phyloP scores from a whole-genome alignment of 139 green algal species.

The Dunaliella primolecta region DNA sequence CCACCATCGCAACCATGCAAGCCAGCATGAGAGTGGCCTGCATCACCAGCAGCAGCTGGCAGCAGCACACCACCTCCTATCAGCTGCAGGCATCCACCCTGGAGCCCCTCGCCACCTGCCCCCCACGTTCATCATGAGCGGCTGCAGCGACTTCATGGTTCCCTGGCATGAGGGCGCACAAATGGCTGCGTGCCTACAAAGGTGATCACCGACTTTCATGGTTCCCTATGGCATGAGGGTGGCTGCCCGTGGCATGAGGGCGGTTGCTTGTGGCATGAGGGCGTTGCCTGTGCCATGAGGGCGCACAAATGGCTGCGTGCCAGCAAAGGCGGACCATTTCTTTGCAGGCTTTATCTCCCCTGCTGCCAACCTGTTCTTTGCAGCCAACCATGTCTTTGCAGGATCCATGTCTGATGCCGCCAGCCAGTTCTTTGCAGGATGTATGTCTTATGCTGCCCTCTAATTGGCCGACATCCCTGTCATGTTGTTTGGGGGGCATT shows the following conservation, averaged over 20 bases:
- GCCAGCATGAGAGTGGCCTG: too few relatives aligned
- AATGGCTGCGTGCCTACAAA: conserved; percentile 7
- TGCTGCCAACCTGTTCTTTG: too few relatives aligned
- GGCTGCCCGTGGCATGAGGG: too few relatives aligned
- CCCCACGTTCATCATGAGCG: conserved; percentile 28
- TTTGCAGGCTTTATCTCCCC: too few relatives aligned
- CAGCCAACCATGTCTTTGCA: too few relatives aligned
- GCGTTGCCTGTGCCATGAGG: conserved; percentile 50
- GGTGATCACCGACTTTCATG: neutral
- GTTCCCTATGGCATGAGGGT: neutral
- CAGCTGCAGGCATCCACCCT: neutral
- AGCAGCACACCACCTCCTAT: conserved; percentile 1
- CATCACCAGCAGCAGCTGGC: conserved; percentile 1
- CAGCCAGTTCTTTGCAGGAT: too few relatives aligned
- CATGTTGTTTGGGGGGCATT: too few relatives aligned
- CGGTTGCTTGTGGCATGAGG: too few relatives aligned
- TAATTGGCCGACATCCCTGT: too few relatives aligned
- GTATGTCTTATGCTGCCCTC: too few relatives aligned
- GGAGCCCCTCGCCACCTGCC: conserved; percentile 17
- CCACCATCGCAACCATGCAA: too few relatives aligned
- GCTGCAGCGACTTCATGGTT: conserved; percentile 31
- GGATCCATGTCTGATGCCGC: too few relatives aligned
- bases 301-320: conserved; percentile 21
- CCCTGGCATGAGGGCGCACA: conserved; percentile 44
- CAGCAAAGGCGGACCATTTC: conserved; percentile 1